A percentile compares a stretch with the other conserved stretches of the same genome.
These are phyloP conservation scores for Plasmopara muralis DNA, from an alignment of 352 stramenopile genomes.

Conservation along the genomic window DNA sequence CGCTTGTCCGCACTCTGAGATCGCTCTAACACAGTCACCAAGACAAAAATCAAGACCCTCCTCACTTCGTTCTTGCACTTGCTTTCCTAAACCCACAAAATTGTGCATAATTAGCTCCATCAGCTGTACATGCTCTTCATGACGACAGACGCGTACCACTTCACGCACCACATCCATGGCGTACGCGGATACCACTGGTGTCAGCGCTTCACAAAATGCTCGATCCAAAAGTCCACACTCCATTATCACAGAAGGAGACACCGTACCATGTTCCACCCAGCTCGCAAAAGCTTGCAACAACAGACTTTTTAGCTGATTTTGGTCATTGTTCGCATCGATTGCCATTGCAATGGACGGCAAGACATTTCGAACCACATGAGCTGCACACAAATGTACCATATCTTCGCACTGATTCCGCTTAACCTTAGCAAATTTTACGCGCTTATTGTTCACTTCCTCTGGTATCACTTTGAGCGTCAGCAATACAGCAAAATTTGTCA, in stretches of 20 bases:
- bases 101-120: conserved; percentile 77
- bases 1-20: conserved; percentile 66
- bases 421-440: conserved; percentile 68
- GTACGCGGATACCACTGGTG: conserved; percentile 29
- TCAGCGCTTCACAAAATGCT: conserved; percentile 49
- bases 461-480: conserved; percentile 70
- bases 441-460: conserved; percentile 73
- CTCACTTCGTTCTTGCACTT: conserved; percentile 32
- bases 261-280: conserved; percentile 69
- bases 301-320: conserved; percentile 37
- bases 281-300: conserved; percentile 59
- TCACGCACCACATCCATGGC: conserved; percentile 62
- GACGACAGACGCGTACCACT: conserved; percentile 53
- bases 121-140: conserved; percentile 50
- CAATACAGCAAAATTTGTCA: conserved; percentile 72
- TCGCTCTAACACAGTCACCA: conserved; percentile 41
- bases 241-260: conserved; percentile 46
- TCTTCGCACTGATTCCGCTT: conserved; percentile 57
- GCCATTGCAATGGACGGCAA: conserved; percentile 46
- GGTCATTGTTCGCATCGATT: conserved; percentile 50
- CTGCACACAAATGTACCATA: conserved; percentile 58
- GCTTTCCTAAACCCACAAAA: conserved; percentile 65
- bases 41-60: conserved; percentile 42
- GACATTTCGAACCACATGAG: conserved; percentile 51
- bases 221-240: conserved; percentile 53